Evolutionary conservation across 1,139 yeast species (phyloP), one percentile per base, ranked within the genome.

Genomic region (Spencermartinsiella ligniputridi): DNA sequence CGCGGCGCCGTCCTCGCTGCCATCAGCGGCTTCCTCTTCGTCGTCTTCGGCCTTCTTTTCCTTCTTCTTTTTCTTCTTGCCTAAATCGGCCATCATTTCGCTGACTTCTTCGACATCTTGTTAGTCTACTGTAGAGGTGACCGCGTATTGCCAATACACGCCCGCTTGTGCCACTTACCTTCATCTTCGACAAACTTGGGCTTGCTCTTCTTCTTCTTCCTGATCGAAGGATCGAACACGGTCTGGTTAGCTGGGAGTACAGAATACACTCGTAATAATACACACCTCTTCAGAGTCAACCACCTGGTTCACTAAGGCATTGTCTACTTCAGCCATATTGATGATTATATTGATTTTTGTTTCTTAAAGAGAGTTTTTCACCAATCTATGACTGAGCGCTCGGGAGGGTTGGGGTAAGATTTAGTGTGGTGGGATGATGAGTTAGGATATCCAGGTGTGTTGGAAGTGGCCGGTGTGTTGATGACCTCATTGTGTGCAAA

Each of bases 141-240:
- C n/a, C n/a, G n/a, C n/a, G n/a, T n/a, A n/a, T n/a, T n/a, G n/a
- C n/a, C n/a, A n/a, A n/a, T n/a, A n/a, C n/a, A n/a, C n/a, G n/a
- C n/a, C n/a, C n/a, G 15, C 38, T 9, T n/a, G n/a, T n/a, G n/a
- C n/a, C n/a, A 35, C 29, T 13, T 37, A 25, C 33, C 65, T 56
- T 63, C 55, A 40, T 69, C 74, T 25, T 40, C 56, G 37, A 69
- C 77, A 17, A 63, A 62, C 53, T 58, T 60, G 11, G 56, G 48
- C 52, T 58, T 58, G 57, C 69, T 70, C 80, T 84, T 83, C 89
- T 86, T 87, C 81, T 88, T 88, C 76, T 87, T 87, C 76, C 87
- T 87, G 63, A 62, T 39, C 41, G 63, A 54, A 25, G 64, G 58
- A 48, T 64, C 68, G 41, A 64, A 61, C 35, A 48, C 40, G 18